A percentile compares a stretch with the other conserved stretches of the same genome.
phyloP scores from a whole-genome alignment of 2,329 filamentous ascomycete genomes.

The Aspergillus pseudoglaucus region DNA sequence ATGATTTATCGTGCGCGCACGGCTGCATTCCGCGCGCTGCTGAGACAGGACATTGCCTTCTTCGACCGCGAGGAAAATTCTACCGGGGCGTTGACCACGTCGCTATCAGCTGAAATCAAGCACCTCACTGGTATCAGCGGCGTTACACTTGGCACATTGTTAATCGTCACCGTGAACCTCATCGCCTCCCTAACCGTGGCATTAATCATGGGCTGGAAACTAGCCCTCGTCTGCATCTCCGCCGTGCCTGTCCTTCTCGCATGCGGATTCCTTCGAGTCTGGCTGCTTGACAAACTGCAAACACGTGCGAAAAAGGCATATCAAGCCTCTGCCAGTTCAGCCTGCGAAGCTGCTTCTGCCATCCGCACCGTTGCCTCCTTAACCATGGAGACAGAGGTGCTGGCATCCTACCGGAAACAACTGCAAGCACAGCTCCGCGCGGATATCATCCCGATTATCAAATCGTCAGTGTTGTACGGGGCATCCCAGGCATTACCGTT shows the following conservation, averaged over 20 bases:
- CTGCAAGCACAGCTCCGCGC: conserved; percentile 60
- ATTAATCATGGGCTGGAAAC: conserved; percentile 75
- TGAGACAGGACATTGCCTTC: conserved; percentile 87
- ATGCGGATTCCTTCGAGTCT: conserved; percentile 85
- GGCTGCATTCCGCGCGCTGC: conserved; percentile 74
- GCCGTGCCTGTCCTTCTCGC: conserved; percentile 69
- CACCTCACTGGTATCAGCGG: conserved; percentile 87
- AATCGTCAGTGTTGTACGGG: conserved; percentile 73
- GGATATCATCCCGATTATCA: conserved; percentile 66
- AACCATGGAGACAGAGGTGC: conserved; percentile 77
- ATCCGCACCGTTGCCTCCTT: conserved; percentile 91
- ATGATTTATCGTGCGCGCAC: conserved; percentile 78
- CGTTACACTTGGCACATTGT: conserved; percentile 75
- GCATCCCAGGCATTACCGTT: conserved; percentile 36
- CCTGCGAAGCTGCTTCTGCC: conserved; percentile 86
- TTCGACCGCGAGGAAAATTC: conserved; percentile 89
- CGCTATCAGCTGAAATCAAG: conserved; percentile 83
- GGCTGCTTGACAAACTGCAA: conserved; percentile 73
- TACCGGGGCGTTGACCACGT: conserved; percentile 78
- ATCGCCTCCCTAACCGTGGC: conserved; percentile 64
- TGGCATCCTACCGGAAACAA: conserved; percentile 61
- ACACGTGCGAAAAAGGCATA: conserved; percentile 73
- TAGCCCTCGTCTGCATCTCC: conserved; percentile 73
- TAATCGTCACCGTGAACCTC: conserved; percentile 74
- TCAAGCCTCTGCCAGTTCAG: conserved; percentile 72